phyloP scores from a whole-genome alignment of 1,284 basidiomycete species.

The Mrakiaceae sp. region DNA sequence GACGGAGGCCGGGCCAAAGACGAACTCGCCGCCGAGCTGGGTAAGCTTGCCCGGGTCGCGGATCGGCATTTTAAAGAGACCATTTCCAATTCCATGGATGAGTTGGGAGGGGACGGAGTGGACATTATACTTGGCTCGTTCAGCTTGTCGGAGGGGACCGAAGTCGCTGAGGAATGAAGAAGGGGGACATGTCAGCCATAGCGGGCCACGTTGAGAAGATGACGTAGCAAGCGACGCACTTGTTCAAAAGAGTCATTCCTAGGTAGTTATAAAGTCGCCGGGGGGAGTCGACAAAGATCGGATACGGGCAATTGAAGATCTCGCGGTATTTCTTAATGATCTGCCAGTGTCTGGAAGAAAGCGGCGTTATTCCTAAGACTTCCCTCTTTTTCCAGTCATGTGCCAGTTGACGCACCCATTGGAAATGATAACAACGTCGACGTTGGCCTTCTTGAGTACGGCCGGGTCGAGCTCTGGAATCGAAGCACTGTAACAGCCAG shows the following conservation, averaged over 20 bases:
- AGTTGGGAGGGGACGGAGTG: slow-evolving; percentile 26
- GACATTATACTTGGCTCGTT: slow-evolving; percentile 30
- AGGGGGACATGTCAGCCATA: too few relatives aligned
- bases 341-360: slow-evolving; percentile 24
- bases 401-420: slow-evolving; percentile 16
- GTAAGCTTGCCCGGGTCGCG: slow-evolving; percentile 28
- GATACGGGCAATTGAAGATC: slow-evolving; percentile 33
- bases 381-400: too few relatives aligned
- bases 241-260: slow-evolving; percentile 28
- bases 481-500: slow-evolving; percentile 9
- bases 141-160: slow-evolving; percentile 25
- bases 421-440: slow-evolving; percentile 25
- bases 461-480: slow-evolving; percentile 28
- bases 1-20: slow-evolving; percentile 26
- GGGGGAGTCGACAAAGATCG: slow-evolving; percentile 32
- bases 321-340: slow-evolving; percentile 32
- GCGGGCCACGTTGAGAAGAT: too few relatives aligned
- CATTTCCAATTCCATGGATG: slow-evolving; percentile 27
- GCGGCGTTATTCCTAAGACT: neutral
- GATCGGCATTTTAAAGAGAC: slow-evolving; percentile 27
- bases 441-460: slow-evolving; percentile 26
- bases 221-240: neutral
- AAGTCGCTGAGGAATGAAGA: slow-evolving; percentile 19
- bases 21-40: slow-evolving; percentile 34
- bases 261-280: slow-evolving; percentile 26